Base-by-base conservation (phyloP, 495 filamentous ascomycete genomes). In the Aspergillus conjunctus region DNA sequence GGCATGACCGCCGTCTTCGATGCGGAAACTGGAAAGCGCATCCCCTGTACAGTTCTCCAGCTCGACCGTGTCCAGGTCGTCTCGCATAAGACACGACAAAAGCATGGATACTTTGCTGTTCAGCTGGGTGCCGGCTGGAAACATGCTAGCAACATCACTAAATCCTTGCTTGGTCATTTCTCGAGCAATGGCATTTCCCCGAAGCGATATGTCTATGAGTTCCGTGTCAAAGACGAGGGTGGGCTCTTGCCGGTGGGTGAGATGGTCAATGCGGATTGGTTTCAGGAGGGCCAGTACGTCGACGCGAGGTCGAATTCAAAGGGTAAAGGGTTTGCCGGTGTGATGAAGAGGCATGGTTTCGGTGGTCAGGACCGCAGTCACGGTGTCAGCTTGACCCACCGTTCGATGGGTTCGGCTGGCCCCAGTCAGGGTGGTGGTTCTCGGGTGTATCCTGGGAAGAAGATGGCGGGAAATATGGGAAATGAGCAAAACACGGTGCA, bases 381-480 rank as follows among this genome's bases (percentile, higher is more conserved):
- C 78, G 94, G 94, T 83, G 91, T 92, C 66, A 97, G 93, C 66
- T 83, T 90, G 75, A 91, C 88, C 51, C 94, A 98, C 79, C 83
- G 94, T 68, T 87, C 89, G 3, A 88, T 97, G 80, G 94, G 94
- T 79, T 92, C 90, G 5, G 79, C 85, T 12, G 94, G 94, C 63
- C 90, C 87, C 39, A 87, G 87, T 66, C 94, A 98, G 73, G 94
- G 94, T 63, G 86, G 90, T 71, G 94, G 94, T 72, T 94, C 91
- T 45, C 81, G 94, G 66, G 94, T 98, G 44, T 84, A 88, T 59
- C 94, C 94, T 0, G 94, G 94, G 52, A 98, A 98, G 86, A 91
- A 90, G 75, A 98, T 98, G 94, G 85, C 94, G 20, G 94, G 94
- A 58, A 84, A 91, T 46, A 97, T 98, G 94, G 94, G 94, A 22